Evolutionary conservation across 1,139 yeast genomes (phyloP).

Genomic region (Waltiozyma sp.): DNA sequence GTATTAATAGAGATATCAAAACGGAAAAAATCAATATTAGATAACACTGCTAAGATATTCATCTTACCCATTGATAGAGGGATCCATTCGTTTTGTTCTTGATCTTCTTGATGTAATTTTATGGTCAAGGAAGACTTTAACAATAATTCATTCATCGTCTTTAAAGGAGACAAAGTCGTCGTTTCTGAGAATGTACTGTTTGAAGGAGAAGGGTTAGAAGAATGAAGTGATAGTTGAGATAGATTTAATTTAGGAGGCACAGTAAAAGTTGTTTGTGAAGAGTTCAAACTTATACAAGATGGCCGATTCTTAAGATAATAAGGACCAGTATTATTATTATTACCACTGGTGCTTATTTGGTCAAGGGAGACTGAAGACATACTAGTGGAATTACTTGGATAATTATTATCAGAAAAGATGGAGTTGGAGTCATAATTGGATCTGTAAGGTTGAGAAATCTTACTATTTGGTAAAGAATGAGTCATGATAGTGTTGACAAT

Average conservation of each 20-base stretch:
- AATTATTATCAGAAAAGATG: constrained; percentile 6
- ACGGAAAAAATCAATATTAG: constrained; percentile 14
- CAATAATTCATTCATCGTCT: constrained; percentile 9
- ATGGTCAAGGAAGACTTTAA: constrained; percentile 13
- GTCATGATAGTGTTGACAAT: constrained; percentile 6
- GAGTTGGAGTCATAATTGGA: not conserved
- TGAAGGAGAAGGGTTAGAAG: not conserved
- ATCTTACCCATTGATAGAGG: constrained; percentile 17
- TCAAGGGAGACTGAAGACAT: constrained; percentile 10
- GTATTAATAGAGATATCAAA: constrained; percentile 3
- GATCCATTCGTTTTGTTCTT: constrained; percentile 16
- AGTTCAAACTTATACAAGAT: not conserved
- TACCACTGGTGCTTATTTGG: constrained; percentile 2
- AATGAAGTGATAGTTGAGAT: not conserved
- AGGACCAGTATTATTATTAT: too few species aligned
- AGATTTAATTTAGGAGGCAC: not conserved
- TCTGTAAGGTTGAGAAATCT: not conserved
- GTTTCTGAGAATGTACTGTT: not conserved
- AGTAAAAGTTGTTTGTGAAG: not conserved
- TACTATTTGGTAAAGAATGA: constrained; percentile 1
- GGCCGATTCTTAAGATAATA: not conserved
- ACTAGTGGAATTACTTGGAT: constrained; percentile 13
- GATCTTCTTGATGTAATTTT: constrained; percentile 16
- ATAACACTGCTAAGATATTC: constrained; percentile 12
- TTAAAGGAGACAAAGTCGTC: constrained; percentile 1